These are phyloP conservation scores for Fusarium aywerte DNA, from an alignment of 2,329 filamentous ascomycete genomes.

Conservation along the genomic window DNA sequence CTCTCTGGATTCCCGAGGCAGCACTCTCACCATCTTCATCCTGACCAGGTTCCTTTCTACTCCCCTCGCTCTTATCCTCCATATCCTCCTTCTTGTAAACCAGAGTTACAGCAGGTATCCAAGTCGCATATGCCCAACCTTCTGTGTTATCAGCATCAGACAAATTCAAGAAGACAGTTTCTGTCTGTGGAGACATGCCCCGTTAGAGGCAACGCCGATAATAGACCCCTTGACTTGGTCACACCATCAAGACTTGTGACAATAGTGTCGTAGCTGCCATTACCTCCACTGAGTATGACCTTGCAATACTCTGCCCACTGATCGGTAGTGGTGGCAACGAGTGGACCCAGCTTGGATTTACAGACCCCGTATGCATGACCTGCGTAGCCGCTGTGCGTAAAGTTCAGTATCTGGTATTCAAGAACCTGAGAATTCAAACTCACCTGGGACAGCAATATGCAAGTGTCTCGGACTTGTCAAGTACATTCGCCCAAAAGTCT, in stretches of 20 bases:
- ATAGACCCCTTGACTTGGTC: fast-evolving
- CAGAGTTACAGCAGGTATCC: not conserved
- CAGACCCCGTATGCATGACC: not conserved
- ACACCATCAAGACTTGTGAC: not conserved
- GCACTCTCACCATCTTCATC: not conserved
- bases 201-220: fast-evolving
- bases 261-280: not conserved
- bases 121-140: not conserved
- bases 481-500: not conserved
- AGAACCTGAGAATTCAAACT: too few species aligned
- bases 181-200: too few species aligned
- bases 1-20: not conserved
- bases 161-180: too few species aligned
- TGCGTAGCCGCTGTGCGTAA: not conserved
- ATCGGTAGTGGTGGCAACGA: too few species aligned
- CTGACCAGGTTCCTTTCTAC: not conserved
- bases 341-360: too few species aligned
- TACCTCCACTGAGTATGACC: not conserved
- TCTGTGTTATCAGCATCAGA: fast-evolving
- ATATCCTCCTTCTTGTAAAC: not conserved
- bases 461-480: not conserved
- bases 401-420: too few species aligned
- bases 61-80: fast-evolving
- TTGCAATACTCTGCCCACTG: not conserved
- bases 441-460: slow-evolving; percentile 12